phyloP scores from a whole-genome alignment of 2,329 filamentous ascomycete genomes.

The Nemania sp. region DNA sequence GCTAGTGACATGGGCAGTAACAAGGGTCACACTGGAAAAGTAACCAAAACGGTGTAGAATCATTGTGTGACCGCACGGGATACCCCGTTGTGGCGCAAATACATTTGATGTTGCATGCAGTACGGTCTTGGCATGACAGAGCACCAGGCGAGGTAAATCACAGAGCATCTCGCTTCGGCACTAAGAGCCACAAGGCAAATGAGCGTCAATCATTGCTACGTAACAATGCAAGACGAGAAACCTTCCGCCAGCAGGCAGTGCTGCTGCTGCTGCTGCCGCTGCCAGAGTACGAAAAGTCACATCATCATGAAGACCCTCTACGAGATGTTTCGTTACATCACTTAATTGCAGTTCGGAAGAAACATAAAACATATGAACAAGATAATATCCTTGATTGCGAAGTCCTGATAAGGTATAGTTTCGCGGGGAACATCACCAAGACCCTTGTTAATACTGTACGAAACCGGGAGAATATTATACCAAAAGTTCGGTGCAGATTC shows the following conservation, averaged over 20 bases:
- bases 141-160: slow-evolving; percentile 28
- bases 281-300: slow-evolving; percentile 10
- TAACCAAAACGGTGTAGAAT: slow-evolving; percentile 1
- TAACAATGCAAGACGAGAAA: slow-evolving; percentile 10
- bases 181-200: slow-evolving; percentile 29
- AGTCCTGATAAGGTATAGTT: slow-evolving; percentile 13
- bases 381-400: slow-evolving; percentile 16
- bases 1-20: slow-evolving; percentile 4
- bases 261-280: not conserved
- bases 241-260: not conserved
- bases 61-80: slow-evolving; percentile 15
- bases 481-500: slow-evolving; percentile 21
- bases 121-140: slow-evolving; percentile 23
- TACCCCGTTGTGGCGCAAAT: slow-evolving; percentile 27
- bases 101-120: slow-evolving; percentile 18
- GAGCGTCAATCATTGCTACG: slow-evolving; percentile 18
- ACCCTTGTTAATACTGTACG: not conserved
- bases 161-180: slow-evolving; percentile 36
- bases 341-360: not conserved
- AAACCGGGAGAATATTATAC: slow-evolving; percentile 1
- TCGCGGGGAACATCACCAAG: not conserved
- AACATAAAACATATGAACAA: too few species aligned
- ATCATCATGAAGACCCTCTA: slow-evolving; percentile 6
- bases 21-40: slow-evolving; percentile 7
- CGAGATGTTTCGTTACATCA: slow-evolving; percentile 5